Evolutionary conservation across 2,329 filamentous ascomycete genomes (phyloP).

Genomic region (Monosporascus ibericus): DNA sequence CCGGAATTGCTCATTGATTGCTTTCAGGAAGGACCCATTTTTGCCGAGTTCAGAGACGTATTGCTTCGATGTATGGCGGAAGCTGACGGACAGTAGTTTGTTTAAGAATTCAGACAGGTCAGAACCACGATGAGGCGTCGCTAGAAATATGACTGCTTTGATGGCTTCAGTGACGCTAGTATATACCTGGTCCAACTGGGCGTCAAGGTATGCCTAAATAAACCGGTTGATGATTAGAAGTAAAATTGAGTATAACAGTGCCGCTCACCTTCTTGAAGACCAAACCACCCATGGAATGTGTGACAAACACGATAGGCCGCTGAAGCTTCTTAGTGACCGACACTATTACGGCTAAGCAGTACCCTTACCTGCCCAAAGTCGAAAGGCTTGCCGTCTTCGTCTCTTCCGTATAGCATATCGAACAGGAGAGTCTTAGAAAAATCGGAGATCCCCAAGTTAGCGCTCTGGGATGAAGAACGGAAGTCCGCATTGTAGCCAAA

Average conservation of each 20-base stretch:
- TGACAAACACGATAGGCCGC: conserved; percentile 5
- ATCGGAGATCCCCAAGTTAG: conserved; percentile 1
- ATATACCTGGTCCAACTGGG: conserved; percentile 3
- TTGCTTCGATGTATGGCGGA: conserved; percentile 3
- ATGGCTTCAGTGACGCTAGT: background rate
- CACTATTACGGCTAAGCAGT: background rate
- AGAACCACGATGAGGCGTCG: conserved; percentile 6
- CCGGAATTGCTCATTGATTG: conserved; percentile 8
- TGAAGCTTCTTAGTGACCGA: background rate
- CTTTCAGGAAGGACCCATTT: conserved; percentile 1
- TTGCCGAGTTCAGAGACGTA: conserved; percentile 4
- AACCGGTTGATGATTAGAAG: background rate
- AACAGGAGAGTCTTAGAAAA: conserved; percentile 6
- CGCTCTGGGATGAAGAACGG: background rate
- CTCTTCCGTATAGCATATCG: conserved; percentile 6
- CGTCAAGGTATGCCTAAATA: conserved; percentile 5
- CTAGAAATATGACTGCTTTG: conserved; percentile 5
- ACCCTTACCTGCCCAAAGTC: conserved; percentile 1
- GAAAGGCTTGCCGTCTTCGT: conserved; percentile 1
- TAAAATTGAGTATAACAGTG: background rate
- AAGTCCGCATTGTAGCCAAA: conserved; percentile 8
- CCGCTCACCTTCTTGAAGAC: conserved; percentile 8
- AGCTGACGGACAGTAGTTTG: conserved; percentile 3
- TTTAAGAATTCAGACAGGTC: conserved; percentile 2
- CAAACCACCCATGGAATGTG: conserved; percentile 10